Base-by-base conservation (phyloP, 2,329 filamentous ascomycete species). In the Cordyceps javanica region DNA sequence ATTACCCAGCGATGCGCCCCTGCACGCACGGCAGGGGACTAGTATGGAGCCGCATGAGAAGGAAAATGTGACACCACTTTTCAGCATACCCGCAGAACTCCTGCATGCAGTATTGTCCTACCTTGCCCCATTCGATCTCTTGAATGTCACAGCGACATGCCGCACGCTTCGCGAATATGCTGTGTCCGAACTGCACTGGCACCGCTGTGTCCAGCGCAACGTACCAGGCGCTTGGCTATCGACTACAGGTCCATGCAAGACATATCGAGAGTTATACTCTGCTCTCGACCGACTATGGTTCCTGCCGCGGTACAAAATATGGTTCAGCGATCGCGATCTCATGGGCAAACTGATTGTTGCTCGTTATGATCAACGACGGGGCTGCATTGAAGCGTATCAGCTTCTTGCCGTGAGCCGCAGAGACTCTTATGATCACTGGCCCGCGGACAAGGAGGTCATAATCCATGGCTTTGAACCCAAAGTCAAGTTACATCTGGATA, bases 281-380 rank as follows among this genome's bases (percentile, higher is more conserved):
- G 79, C 85, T 21, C 89, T 94, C 68, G 82, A 94, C 62, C 87
- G 88, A 0, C 84, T 87, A 65, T 97, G 92, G 92, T 96, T 96
- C 66, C 77, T 97, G 1, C 79, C 89, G 0, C 84, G 82, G 53
- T 78, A 89, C 68, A 92, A 89, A 70, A 77, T 97, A 62, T 97
- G 92, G 92, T 93, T 96, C 67, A 82, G 85, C 59, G 90, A 96
- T 70, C 80, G 77, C 2, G 81, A 86, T 30, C 79, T 90, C 49
- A 86, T 82, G 2, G 92, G 92, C 0, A 88, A 88, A 67, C 71
- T 96, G 42, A 79, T 96, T 26, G 67, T 96, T 39, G 80, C 82
- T n/a, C 85, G 89, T 13, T 97, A 91, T 66, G 85, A 96, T 67
- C 81, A 85, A 46, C 74, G 82, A 4, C 78, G 83, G 44, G 88